Percentiles rank a stretch among this genome's conserved stretches.
Conservation (phyloP, 2,329 filamentous ascomycete genomes). For the Karstenula rhodostoma region DNA sequence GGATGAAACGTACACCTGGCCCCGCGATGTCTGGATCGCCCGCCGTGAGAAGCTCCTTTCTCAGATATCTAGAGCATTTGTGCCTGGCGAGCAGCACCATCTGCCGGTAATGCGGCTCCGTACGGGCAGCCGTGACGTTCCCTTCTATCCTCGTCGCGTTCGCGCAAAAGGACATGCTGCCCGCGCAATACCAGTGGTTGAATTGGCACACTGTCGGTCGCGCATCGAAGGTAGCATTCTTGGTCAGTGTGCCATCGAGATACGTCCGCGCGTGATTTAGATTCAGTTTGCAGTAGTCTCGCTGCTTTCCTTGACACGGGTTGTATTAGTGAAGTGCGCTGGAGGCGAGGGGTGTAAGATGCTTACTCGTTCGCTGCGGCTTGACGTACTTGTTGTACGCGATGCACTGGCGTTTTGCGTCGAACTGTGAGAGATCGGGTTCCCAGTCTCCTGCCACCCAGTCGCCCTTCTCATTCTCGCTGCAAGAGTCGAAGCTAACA, state of each 20-base stretch:
- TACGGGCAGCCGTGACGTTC: background rate
- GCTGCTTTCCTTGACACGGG: background rate
- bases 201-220: background rate
- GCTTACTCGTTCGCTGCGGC: background rate
- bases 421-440: background rate
- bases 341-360: background rate
- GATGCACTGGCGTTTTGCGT: background rate
- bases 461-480: background rate
- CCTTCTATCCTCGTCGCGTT: background rate
- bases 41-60: background rate
- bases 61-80: background rate
- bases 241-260: background rate
- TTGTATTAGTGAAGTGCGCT: background rate
- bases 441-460: background rate
- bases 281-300: background rate
- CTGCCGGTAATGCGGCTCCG: background rate
- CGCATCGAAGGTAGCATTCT: background rate
- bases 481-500: background rate
- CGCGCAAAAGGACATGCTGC: background rate
- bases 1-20: background rate
- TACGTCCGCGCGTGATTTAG: background rate
- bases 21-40: constrained; percentile 1
- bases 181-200: background rate
- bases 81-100: background rate
- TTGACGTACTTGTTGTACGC: constrained; percentile 3